Evolutionary conservation across 345 rosid genomes (phyloP), one percentile per base, ranked within the genome.

Genomic region (Combretum micranthum): DNA sequence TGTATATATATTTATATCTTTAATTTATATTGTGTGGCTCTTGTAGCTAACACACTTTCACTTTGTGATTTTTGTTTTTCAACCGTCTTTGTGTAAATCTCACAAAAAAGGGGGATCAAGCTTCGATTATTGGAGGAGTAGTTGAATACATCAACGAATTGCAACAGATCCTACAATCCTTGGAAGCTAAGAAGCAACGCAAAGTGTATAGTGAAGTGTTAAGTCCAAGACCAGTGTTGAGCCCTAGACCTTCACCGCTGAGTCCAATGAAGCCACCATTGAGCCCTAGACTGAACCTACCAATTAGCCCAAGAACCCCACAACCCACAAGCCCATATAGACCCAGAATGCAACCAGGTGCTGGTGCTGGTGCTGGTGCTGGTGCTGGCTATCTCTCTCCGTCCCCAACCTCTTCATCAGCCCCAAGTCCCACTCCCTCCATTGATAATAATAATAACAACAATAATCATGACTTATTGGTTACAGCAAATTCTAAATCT

Each of bases 101-200:
- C 39, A 4, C n/a, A n/a, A n/a, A n/a, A n/a, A n/a, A 94, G 97
- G 97, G 97, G 59, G 99, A 94, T 68, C 99, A 90, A 83, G 99
- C 99, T 62, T 94, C 99, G 17, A 90, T 90, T 39, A 94, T 94
- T 37, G 97, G 95, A 46, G 99, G 99, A 5, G 99, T 94, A 10
- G 94, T 90, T 61, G 96, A 94, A 63, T 94, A 90, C 80, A 87
- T 94, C 65, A 85, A 77, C 20, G 99, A 94, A 73, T 70, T 94
- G 69, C 96, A 90, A 53, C 99, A 94, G 75, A 62, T 94, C 61
- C 87, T 94, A 6, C 92, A 85, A 45, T 83, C 97, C 2, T 77
- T 94, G 0, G 96, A 90, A 56, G 84, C 96, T 65, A 94, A 90
- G 73, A 94, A 90, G 72, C 93, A 94, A 71, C 83, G 99, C 60